Percentiles rank a stretch among this genome's conserved stretches.
Conservation (phyloP, 192 early-diverging fungal genomes). For the Jimgerdemannia lactiflua region DNA sequence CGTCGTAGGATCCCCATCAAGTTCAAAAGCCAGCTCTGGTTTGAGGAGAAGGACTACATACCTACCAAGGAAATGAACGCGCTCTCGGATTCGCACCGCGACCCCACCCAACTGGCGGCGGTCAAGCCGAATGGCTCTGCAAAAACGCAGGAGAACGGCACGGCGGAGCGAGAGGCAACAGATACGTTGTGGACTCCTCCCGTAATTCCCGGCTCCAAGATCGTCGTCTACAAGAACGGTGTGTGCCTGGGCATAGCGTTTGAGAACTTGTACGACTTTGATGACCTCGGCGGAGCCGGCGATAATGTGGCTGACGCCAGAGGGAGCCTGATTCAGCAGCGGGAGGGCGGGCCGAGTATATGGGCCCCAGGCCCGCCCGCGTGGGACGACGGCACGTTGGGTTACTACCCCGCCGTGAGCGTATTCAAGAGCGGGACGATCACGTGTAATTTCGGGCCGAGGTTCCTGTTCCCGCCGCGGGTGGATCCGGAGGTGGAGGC, state of each 20-base stretch:
- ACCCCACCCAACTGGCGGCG: slow-evolving; percentile 20
- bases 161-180: neutral
- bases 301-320: neutral
- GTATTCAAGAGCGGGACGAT: slow-evolving; percentile 60
- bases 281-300: slow-evolving; percentile 21
- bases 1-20: slow-evolving; percentile 43
- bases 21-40: slow-evolving; percentile 49
- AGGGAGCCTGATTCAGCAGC: slow-evolving; percentile 19
- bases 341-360: neutral
- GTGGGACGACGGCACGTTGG: slow-evolving; percentile 59
- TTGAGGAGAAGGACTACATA: slow-evolving; percentile 54
- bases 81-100: slow-evolving; percentile 28
- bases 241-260: slow-evolving; percentile 54
- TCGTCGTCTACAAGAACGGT: slow-evolving; percentile 64
- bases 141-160: slow-evolving; percentile 1
- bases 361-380: slow-evolving; percentile 40
- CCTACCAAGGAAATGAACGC: slow-evolving; percentile 49
- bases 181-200: slow-evolving; percentile 7
- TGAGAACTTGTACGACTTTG: slow-evolving; percentile 43
- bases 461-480: slow-evolving; percentile 54
- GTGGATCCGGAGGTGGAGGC: slow-evolving; percentile 24
- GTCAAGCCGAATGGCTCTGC: slow-evolving; percentile 23
- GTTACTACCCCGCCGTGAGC: slow-evolving; percentile 64
- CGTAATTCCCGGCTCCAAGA: slow-evolving; percentile 49
- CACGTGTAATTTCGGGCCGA: slow-evolving; percentile 61